Conservation (phyloP, 305 asterid genomes). For the Solanum hybrid region DNA sequence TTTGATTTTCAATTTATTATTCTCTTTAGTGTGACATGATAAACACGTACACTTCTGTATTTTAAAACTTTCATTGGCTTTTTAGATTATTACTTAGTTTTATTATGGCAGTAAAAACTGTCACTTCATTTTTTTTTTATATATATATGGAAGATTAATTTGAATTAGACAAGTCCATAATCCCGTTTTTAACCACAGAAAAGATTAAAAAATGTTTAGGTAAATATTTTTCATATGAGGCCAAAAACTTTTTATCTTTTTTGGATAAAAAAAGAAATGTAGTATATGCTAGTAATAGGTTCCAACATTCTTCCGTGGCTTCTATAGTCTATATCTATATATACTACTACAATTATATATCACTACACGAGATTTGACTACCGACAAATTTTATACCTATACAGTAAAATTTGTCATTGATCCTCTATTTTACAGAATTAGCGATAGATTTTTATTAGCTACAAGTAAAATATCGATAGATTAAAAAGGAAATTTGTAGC, state of each 20-base stretch:
- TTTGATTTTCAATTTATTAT: neutral
- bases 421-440: too few species aligned
- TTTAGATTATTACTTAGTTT: neutral
- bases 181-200: neutral
- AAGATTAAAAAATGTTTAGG: neutral
- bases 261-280: neutral
- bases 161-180: neutral
- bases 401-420: too few species aligned
- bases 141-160: neutral
- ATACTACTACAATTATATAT: neutral
- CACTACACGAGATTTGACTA: rapidly evolving
- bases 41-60: neutral
- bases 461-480: neutral
- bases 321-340: neutral
- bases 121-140: neutral
- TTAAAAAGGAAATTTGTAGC: neutral
- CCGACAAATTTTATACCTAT: neutral
- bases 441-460: neutral
- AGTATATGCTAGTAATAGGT: neutral
- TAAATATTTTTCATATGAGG: neutral
- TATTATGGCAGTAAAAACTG: neutral
- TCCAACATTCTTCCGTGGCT: conserved; percentile 8
- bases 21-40: neutral
- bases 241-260: neutral
- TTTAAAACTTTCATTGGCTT: neutral